These are phyloP conservation scores for Stylosanthes scabra DNA, from an alignment of 331 rosid genomes.

Conservation along the genomic window DNA sequence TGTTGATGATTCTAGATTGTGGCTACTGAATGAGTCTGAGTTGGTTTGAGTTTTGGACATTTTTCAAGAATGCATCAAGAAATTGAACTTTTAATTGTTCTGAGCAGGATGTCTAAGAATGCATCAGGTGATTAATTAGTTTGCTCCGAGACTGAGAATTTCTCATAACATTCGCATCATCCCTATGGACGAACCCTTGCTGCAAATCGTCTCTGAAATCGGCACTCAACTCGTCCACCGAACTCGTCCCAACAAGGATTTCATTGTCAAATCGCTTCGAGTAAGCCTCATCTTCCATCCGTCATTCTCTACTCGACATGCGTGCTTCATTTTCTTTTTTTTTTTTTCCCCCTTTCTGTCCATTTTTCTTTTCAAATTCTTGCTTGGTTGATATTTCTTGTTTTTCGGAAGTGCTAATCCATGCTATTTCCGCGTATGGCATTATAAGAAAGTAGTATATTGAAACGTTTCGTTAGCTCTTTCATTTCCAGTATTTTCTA, in stretches of 20 bases:
- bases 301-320: not conserved
- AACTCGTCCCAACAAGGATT: slow-evolving; percentile 72
- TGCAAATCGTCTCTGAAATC: slow-evolving; percentile 62
- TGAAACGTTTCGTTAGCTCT: no score
- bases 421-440: no score
- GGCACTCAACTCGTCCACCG: slow-evolving; percentile 62
- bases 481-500: no score
- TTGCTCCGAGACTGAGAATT: not conserved
- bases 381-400: not conserved
- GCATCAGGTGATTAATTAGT: no score
- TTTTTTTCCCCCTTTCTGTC: not conserved
- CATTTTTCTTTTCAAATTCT: not conserved
- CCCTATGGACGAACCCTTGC: slow-evolving; percentile 57
- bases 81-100: no score
- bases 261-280: slow-evolving; percentile 70
- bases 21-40: no score
- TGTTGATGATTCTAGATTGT: no score
- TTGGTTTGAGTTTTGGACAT: no score
- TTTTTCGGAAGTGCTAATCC: no score
- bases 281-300: slow-evolving; percentile 42
- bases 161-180: not conserved
- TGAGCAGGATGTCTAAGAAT: no score
- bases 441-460: no score
- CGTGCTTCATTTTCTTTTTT: not conserved
- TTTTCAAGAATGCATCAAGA: no score